A percentile compares a stretch with the other conserved stretches of the same genome.
These are phyloP conservation scores for Pulveroboletus frians DNA, from an alignment of 768 basidiomycete species.

Conservation along the genomic window DNA sequence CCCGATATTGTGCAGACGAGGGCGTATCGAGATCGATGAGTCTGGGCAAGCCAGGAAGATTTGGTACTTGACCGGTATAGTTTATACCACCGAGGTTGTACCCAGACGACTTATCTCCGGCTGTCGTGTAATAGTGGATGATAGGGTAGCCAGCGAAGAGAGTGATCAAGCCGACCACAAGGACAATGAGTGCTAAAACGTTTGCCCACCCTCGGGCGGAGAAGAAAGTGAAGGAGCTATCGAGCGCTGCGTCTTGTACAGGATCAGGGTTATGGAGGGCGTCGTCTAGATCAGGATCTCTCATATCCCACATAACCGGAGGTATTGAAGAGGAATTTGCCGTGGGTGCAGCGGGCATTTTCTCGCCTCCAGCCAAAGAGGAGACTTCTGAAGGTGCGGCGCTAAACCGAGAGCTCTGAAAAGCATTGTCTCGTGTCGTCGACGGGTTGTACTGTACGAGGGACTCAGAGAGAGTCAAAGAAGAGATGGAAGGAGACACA, in stretches of 20 bases:
- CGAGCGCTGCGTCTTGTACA: constrained; percentile 55
- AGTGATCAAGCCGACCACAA: constrained; percentile 62
- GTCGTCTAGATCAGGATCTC: constrained; percentile 86
- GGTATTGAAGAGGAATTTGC: constrained; percentile 60
- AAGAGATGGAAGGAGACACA: constrained; percentile 33
- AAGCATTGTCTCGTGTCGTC: constrained; percentile 36
- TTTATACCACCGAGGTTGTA: constrained; percentile 88
- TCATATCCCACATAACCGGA: constrained; percentile 68
- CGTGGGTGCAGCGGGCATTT: constrained; percentile 26
- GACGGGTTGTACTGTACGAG: constrained; percentile 50
- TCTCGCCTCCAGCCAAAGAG: constrained; percentile 34
- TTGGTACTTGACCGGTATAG: constrained; percentile 79
- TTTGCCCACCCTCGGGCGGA: constrained; percentile 84
- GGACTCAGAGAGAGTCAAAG: constrained; percentile 1
- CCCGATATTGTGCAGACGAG: constrained; percentile 44
- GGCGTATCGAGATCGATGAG: constrained; percentile 82
- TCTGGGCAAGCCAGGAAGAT: constrained; percentile 56
- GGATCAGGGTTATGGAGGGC: constrained; percentile 85
- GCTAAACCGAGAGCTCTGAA: constrained; percentile 55
- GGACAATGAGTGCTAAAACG: constrained; percentile 61
- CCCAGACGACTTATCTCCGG: constrained; percentile 35
- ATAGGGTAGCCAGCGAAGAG: constrained; percentile 91
- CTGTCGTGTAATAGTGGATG: constrained; percentile 47
- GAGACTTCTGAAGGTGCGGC: constrained; percentile 46
- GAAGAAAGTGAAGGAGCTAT: constrained; percentile 63